Conservation (phyloP, 495 filamentous ascomycete genomes). For the Peziza echinospora region DNA sequence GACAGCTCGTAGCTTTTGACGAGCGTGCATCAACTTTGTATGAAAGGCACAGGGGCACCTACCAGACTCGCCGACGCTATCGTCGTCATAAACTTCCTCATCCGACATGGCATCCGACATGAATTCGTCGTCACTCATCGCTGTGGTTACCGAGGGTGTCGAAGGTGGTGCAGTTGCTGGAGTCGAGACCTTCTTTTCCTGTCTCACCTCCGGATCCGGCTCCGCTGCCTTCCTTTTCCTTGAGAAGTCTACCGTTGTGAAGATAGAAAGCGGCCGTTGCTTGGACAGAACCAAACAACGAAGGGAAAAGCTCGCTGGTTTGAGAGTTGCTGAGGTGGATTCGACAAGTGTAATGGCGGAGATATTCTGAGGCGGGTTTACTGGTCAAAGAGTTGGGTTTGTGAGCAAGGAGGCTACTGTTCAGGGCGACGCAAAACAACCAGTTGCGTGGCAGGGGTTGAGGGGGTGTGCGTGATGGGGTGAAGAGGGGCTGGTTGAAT, state of each 20-base stretch:
- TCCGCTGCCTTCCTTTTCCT: constrained; percentile 86
- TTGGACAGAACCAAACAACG: constrained; percentile 22
- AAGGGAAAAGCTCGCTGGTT: too few species aligned
- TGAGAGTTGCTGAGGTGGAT: too few species aligned
- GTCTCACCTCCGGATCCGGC: constrained; percentile 27
- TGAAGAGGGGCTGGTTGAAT: too few species aligned
- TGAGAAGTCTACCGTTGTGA: constrained; percentile 46
- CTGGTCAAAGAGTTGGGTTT: too few species aligned
- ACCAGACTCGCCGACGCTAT: constrained; percentile 63
- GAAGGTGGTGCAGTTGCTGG: constrained; percentile 26
- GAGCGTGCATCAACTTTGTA: constrained; percentile 14
- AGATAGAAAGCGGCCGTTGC: constrained; percentile 19
- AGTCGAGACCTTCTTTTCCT: constrained; percentile 30
- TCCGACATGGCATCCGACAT: constrained; percentile 66
- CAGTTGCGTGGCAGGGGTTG: too few species aligned
- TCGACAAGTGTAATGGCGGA: too few species aligned
- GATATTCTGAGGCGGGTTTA: too few species aligned
- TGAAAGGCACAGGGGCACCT: constrained; percentile 15
- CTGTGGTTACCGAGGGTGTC: constrained; percentile 39
- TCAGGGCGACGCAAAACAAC: too few species aligned
- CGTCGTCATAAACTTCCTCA: constrained; percentile 58
- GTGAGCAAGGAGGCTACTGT: too few species aligned
- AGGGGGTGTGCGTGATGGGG: too few species aligned
- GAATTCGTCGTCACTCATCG: constrained; percentile 88
- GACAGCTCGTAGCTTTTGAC: too few species aligned